Evolutionary conservation across 371 early-diverging fungal species (phyloP).

Genomic region (Mucor lusitanicus): DNA sequence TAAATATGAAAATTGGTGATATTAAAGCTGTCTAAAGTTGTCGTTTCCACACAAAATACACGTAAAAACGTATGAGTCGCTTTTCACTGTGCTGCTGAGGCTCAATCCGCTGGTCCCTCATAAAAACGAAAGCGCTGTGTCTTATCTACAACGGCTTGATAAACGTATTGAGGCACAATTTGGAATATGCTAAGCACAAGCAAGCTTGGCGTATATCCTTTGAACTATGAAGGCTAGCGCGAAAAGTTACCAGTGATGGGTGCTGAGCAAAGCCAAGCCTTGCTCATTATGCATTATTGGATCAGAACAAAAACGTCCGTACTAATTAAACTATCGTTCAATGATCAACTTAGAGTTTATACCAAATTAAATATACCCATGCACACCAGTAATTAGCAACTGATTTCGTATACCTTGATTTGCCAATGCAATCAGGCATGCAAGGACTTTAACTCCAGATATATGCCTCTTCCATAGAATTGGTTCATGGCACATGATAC

Average conservation of each 20-base stretch:
- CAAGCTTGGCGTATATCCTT: background rate
- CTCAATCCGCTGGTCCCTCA: background rate
- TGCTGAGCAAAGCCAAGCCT: background rate
- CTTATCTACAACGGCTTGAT: background rate
- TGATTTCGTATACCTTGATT: background rate
- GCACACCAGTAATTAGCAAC: background rate
- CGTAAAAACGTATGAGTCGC: background rate
- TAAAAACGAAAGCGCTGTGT: background rate
- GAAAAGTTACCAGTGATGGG: background rate
- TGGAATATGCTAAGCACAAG: background rate
- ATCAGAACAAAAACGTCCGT: too few species aligned
- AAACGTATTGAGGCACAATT: background rate
- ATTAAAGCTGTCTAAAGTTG: background rate
- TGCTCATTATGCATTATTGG: background rate
- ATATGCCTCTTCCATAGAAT: background rate
- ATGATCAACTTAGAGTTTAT: background rate
- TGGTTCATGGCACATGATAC: background rate
- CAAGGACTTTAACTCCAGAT: background rate
- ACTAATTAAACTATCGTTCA: background rate
- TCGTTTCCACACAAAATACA: background rate
- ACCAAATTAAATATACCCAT: background rate
- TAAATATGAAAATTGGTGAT: too few species aligned
- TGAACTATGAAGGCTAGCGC: too few species aligned
- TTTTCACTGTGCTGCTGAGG: background rate
- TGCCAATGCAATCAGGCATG: background rate